A percentile compares a stretch with the other conserved stretches of the same genome.
Evolutionary conservation across 2,329 filamentous ascomycete genomes (phyloP).

Genomic region (Dothideomycetes sp.): DNA sequence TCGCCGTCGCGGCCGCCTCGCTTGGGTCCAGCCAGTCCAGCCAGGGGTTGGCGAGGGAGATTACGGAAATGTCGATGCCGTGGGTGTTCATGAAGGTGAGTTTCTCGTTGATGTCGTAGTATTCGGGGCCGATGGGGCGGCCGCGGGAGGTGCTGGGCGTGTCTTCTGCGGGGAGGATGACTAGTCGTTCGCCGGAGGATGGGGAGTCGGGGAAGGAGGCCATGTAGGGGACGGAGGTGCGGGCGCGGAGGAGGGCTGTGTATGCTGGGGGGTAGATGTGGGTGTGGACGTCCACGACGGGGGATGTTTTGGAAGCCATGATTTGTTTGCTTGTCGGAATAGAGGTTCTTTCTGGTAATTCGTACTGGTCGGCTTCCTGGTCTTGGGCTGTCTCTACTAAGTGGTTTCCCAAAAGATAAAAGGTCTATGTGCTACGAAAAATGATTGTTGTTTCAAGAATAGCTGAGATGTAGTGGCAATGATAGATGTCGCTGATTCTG

Average conservation of each 20-base stretch:
- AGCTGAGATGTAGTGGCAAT: too few relatives aligned
- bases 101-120: constrained; percentile 69
- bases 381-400: too few relatives aligned
- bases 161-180: constrained; percentile 48
- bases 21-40: constrained; percentile 63
- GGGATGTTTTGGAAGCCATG: constrained; percentile 14
- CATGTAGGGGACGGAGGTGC: constrained; percentile 58
- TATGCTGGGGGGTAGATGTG: constrained; percentile 53
- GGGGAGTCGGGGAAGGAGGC: constrained; percentile 46
- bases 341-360: neutral
- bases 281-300: constrained; percentile 49
- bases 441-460: too few relatives aligned
- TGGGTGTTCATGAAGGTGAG: constrained; percentile 82
- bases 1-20: constrained; percentile 53
- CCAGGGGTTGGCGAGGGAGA: constrained; percentile 90
- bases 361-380: too few relatives aligned
- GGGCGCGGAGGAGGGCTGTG: constrained; percentile 44
- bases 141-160: constrained; percentile 44
- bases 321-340: neutral
- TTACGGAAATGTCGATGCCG: constrained; percentile 68
- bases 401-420: too few relatives aligned
- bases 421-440: too few relatives aligned
- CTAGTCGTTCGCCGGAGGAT: constrained; percentile 48
- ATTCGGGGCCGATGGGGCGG: constrained; percentile 72
- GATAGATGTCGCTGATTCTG: too few relatives aligned